These are phyloP conservation scores for Metarhizium rileyi DNA, from an alignment of 2,329 filamentous ascomycete genomes.

Conservation along the genomic window DNA sequence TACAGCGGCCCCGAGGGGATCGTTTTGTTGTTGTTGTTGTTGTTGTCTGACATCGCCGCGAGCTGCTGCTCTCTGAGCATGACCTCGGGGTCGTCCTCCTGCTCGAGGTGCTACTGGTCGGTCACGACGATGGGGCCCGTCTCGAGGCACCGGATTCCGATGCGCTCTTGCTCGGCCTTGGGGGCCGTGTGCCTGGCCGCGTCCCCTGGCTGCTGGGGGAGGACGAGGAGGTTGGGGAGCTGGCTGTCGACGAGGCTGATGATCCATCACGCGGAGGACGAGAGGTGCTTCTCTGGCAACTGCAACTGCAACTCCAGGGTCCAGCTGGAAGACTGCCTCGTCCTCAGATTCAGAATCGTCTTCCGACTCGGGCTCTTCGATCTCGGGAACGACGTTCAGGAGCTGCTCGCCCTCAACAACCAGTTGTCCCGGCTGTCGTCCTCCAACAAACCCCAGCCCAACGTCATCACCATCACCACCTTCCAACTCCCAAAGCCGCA, in stretches of 20 bases:
- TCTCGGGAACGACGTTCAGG: neutral
- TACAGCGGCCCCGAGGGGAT: neutral
- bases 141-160: neutral
- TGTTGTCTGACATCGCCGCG: neutral
- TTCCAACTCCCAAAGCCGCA: conserved; percentile 84
- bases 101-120: neutral
- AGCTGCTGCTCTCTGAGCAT: neutral
- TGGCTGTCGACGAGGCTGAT: conserved; percentile 19
- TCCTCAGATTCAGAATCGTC: conserved; percentile 14
- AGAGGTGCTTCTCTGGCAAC: conserved; percentile 48
- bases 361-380: conserved; percentile 12
- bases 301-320: conserved; percentile 23
- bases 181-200: neutral
- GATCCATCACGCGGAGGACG: conserved; percentile 42
- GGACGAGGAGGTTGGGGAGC: conserved; percentile 2
- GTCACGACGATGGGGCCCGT: neutral
- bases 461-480: conserved; percentile 59
- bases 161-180: neutral
- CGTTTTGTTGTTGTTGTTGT: too few species aligned
- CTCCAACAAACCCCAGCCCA: conserved; percentile 34
- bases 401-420: conserved; percentile 1
- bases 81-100: neutral
- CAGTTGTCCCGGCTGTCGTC: conserved; percentile 12
- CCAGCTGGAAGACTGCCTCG: conserved; percentile 14
- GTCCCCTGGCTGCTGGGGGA: neutral